These are phyloP conservation scores for Ceratocystis colombiana DNA, from an alignment of 2,329 filamentous ascomycete genomes.

Conservation along the genomic window DNA sequence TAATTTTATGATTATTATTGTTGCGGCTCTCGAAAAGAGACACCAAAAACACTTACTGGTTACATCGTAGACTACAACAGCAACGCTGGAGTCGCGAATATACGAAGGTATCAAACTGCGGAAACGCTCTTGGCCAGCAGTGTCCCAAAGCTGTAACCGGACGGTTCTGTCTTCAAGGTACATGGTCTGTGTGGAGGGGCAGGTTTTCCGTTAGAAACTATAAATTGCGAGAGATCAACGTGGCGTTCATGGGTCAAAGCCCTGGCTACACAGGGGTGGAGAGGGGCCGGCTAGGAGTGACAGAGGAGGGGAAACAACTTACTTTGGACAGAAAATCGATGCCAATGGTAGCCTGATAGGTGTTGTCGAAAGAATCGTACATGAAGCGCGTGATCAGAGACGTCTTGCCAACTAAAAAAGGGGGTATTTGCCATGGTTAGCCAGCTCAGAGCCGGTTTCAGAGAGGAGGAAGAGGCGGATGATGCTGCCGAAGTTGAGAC, in stretches of 20 bases:
- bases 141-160: slow-evolving; percentile 95
- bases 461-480: background rate
- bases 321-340: slow-evolving; percentile 99
- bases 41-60: slow-evolving; percentile 50
- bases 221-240: slow-evolving; percentile 6
- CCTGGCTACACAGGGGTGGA: slow-evolving; percentile 6
- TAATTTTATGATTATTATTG: too few species aligned
- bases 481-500: background rate
- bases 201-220: slow-evolving; percentile 6
- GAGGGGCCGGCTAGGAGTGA: background rate
- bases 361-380: slow-evolving; percentile 99
- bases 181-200: slow-evolving; percentile 64
- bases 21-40: too few species aligned
- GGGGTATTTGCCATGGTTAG: slow-evolving; percentile 21
- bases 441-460: background rate
- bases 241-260: slow-evolving; percentile 4
- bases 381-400: slow-evolving; percentile 98
- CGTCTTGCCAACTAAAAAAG: slow-evolving; percentile 76
- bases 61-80: slow-evolving; percentile 97
- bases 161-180: slow-evolving; percentile 98
- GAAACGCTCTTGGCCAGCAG: slow-evolving; percentile 93
- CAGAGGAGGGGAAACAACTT: slow-evolving; percentile 28
- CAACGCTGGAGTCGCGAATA: slow-evolving; percentile 94
- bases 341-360: slow-evolving; percentile 97
- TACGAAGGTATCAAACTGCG: slow-evolving; percentile 95